phyloP scores from a whole-genome alignment of 441 rosid species.

The Erodium moschatum region DNA sequence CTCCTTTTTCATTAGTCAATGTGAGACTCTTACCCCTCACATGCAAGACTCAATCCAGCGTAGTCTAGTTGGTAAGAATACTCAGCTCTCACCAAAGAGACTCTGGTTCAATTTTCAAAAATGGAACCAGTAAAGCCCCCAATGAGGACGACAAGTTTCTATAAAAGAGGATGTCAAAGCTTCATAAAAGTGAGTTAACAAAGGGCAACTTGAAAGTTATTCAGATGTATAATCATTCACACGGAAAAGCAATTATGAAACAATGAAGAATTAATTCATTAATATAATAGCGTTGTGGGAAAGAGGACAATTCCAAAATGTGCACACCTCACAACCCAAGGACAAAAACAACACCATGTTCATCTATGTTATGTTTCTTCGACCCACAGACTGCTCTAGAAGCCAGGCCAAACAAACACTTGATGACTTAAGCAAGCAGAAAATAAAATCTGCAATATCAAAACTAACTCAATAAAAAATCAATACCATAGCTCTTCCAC shows the following conservation, averaged over 20 bases:
- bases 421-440: not conserved
- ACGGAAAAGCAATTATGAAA: not conserved
- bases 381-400: not conserved
- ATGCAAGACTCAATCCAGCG: no score
- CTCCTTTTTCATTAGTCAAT: no score
- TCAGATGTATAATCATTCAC: not conserved
- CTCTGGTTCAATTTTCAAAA: no score
- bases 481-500: slow-evolving; percentile 95
- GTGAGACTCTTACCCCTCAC: no score
- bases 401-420: not conserved
- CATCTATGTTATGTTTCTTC: not conserved
- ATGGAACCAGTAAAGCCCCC: no score
- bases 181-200: no score
- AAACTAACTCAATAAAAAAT: slow-evolving; percentile 10
- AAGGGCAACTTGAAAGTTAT: not conserved
- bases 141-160: no score
- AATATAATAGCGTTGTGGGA: not conserved
- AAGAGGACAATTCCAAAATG: not conserved
- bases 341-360: not conserved
- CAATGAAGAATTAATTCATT: not conserved
- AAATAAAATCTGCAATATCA: not conserved
- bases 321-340: not conserved
- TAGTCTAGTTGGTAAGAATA: no score
- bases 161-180: no score
- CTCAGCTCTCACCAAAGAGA: no score